Percentiles rank a stretch among this genome's conserved stretches.
Evolutionary conservation across 1,284 basidiomycete species (phyloP).

Genomic region (Cutaneotrichosporon arboriforme): DNA sequence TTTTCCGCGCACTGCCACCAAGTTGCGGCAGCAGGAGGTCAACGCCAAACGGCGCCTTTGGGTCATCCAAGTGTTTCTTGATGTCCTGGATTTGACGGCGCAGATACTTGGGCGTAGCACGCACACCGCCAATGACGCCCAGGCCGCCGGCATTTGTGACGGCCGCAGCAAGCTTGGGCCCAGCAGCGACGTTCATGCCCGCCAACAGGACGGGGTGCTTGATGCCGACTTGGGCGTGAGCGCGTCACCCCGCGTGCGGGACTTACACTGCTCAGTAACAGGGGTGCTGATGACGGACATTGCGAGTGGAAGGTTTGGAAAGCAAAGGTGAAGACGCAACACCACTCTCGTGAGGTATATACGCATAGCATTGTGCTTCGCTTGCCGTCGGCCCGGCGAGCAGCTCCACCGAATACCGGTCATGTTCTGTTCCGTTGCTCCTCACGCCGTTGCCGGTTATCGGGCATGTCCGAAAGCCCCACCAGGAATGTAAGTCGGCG

Average conservation of each 20-base stretch:
- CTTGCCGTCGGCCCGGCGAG: too few relatives aligned
- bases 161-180: constrained; percentile 75
- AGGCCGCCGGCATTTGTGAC: constrained; percentile 70
- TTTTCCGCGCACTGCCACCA: constrained; percentile 73
- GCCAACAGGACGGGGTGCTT: constrained; percentile 83
- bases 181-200: constrained; percentile 76
- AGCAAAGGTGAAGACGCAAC: too few relatives aligned
- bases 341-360: too few relatives aligned
- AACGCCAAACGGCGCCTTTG: constrained; percentile 66
- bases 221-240: constrained; percentile 55
- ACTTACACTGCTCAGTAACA: constrained; percentile 63
- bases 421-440: too few relatives aligned
- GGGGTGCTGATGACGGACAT: constrained; percentile 55
- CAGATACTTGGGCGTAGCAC: constrained; percentile 48
- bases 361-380: too few relatives aligned
- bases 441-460: too few relatives aligned
- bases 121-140: constrained; percentile 79
- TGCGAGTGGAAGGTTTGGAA: too few relatives aligned
- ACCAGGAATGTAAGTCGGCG: too few relatives aligned
- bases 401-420: too few relatives aligned
- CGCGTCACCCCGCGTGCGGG: neutral
- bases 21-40: constrained; percentile 78
- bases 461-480: too few relatives aligned
- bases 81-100: constrained; percentile 61
- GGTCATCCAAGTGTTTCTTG: constrained; percentile 58